Conservation (phyloP, 805 yeast genomes). For the Candida manassasensis region DNA sequence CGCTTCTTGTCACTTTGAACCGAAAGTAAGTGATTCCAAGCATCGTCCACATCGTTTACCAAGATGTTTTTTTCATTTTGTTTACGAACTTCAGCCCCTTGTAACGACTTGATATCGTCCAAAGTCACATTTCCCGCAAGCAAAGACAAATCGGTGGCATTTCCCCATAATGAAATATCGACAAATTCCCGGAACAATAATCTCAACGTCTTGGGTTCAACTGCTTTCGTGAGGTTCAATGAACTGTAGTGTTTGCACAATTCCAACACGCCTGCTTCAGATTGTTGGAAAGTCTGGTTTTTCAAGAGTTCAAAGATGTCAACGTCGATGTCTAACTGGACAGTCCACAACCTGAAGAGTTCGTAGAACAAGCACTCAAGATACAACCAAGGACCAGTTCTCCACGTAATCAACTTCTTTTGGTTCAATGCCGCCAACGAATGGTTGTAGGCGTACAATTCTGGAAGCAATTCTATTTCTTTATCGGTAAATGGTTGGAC, state of each 20-base stretch:
- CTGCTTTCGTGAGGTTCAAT: conserved; percentile 16
- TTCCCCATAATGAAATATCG: conserved; percentile 95
- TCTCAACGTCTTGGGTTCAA: conserved; percentile 41
- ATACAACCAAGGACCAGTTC: conserved; percentile 84
- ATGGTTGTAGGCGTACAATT: conserved; percentile 56
- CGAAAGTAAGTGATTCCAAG: conserved; percentile 50
- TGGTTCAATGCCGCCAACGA: conserved; percentile 34
- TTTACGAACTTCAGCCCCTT: conserved; percentile 83
- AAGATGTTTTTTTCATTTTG: conserved; percentile 75
- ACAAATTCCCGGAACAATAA: conserved; percentile 75
- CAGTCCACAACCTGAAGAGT: conserved; percentile 34
- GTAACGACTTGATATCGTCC: conserved; percentile 86
- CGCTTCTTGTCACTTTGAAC: conserved; percentile 33
- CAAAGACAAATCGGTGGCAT: conserved; percentile 91
- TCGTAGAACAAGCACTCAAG: conserved; percentile 85
- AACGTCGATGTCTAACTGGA: conserved; percentile 36
- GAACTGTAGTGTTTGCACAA: conserved; percentile 57
- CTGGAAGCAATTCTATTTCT: conserved; percentile 40
- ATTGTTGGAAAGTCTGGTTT: conserved; percentile 67
- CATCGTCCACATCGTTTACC: conserved; percentile 64
- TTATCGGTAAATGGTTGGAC: conserved; percentile 24
- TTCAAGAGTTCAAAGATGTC: conserved; percentile 76
- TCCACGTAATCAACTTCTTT: conserved; percentile 53
- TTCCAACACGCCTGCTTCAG: conserved; percentile 75
- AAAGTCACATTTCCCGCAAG: conserved; percentile 76